phyloP scores from a whole-genome alignment of 352 stramenopile genomes.

The Globisporangium middletonii region DNA sequence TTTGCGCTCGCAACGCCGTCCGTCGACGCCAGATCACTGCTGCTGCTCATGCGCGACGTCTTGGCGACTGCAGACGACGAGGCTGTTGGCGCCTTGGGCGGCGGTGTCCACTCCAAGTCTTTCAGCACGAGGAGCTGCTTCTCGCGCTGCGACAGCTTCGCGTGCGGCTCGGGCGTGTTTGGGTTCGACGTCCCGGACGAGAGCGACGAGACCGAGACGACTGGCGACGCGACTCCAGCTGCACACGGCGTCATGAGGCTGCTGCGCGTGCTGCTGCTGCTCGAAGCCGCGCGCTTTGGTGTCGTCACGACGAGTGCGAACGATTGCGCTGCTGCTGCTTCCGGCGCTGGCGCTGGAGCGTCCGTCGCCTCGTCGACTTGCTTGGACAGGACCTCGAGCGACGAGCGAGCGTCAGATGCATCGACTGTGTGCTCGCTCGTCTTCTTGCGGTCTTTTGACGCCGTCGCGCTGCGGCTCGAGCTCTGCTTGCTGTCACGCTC shows the following conservation, averaged over 20 bases:
- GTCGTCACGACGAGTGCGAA: slow-evolving; percentile 22
- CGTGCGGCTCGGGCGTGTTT: slow-evolving; percentile 47
- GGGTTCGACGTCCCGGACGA: slow-evolving; percentile 55
- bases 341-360: not conserved
- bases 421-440: not conserved
- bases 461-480: not conserved
- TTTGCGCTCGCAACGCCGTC: slow-evolving; percentile 11
- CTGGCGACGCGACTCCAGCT: slow-evolving; percentile 38
- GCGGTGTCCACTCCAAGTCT: slow-evolving; percentile 54
- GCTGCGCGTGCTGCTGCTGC: not conserved
- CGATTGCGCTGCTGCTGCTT: not conserved
- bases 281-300: slow-evolving; percentile 19
- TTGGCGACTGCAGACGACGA: not conserved
- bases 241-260: slow-evolving; percentile 11
- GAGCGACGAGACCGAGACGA: slow-evolving; percentile 64
- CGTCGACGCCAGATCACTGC: slow-evolving; percentile 10
- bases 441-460: slow-evolving; percentile 8
- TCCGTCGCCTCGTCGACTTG: no score
- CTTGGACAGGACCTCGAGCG: no score
- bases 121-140: slow-evolving; percentile 34
- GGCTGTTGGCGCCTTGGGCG: slow-evolving; percentile 3
- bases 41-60: not conserved
- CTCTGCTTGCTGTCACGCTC: no score
- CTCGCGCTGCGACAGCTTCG: slow-evolving; percentile 25
- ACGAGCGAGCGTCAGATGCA: no score